Evolutionary conservation across 495 filamentous ascomycete species (phyloP), one percentile per base, ranked within the genome.

Genomic region (Penicillium lagena): DNA sequence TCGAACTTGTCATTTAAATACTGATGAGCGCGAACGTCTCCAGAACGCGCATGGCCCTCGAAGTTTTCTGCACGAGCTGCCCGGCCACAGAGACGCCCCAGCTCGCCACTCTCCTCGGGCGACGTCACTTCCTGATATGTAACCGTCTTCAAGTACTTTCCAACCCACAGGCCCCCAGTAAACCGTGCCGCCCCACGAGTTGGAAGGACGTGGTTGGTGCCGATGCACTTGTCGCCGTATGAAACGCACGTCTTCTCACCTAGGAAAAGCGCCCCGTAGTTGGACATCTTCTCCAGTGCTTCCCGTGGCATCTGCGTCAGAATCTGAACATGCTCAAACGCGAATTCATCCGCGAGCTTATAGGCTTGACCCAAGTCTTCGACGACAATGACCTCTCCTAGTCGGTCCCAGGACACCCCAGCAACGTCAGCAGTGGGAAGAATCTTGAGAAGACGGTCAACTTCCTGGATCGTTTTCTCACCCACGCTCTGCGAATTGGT

Each of bases 251-350:
- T 77, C 50, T 70, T 75, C 43, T 73, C 73, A 3, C 74, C 75
- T 12, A 77, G 56, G 54, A 79, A 77, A 11, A 79, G 38, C 7
- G 73, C 65, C 1, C 75, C 75, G 37, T 74, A 79, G 29, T 70
- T 66, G 4, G 45, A 65, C 72, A 79, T 77, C 50, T 77, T 76
- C 15, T 59, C 63, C 29, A 77, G 39, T 7, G 75, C 75, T 17
- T 72, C 67, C 4, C 75, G 52, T 1, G 75, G 75, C 1, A 64
- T 51, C 40, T 54, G 41, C 1, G 75, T 79, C 14, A 78, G 50
- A 38, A 79, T 76, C 51, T 77, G 72, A 2, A 78, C 76, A 49
- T 79, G 76, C 50, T 78, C 76, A 43, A 56, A 66, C 6, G 73
- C 72, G 45, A 74, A 76, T 42, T 68, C 63, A 39, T 77, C 73